Conservation (phyloP, 2,329 filamentous ascomycete genomes). For the Tolypocladium paradoxum region DNA sequence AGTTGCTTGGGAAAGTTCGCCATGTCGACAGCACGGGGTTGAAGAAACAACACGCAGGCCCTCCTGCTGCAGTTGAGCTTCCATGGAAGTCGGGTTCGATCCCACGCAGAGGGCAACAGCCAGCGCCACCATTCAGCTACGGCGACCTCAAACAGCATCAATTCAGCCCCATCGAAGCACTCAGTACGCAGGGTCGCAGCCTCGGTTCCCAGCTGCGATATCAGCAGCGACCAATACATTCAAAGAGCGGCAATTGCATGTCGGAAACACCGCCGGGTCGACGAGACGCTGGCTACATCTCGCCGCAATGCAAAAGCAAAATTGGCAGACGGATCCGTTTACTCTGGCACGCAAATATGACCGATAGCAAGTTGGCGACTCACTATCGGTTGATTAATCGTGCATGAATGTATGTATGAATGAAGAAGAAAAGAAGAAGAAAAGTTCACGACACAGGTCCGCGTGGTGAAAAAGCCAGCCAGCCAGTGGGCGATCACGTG, state of each 20-base stretch:
- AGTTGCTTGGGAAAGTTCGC: neutral
- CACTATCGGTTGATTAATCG: constrained; percentile 50
- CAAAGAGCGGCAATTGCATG: constrained; percentile 8
- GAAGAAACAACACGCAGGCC: neutral
- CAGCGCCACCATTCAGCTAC: neutral
- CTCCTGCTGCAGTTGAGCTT: neutral
- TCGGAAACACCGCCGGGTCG: constrained; percentile 19
- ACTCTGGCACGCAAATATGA: constrained; percentile 52
- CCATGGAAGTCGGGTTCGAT: neutral
- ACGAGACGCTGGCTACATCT: constrained; percentile 12
- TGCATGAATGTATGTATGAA: constrained; percentile 37
- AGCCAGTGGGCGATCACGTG: neutral
- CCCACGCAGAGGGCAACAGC: neutral
- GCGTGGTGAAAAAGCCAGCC: neutral
- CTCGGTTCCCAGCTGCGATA: neutral
- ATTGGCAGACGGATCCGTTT: constrained; percentile 21
- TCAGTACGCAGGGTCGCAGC: neutral
- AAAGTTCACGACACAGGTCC: constrained; percentile 1
- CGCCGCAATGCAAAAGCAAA: constrained; percentile 10
- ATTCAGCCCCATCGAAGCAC: neutral
- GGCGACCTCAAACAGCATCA: neutral
- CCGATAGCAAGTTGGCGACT: constrained; percentile 40
- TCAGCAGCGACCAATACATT: neutral
- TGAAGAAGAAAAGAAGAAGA: constrained; percentile 17
- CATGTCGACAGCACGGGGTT: neutral